phyloP scores from a whole-genome alignment of 371 early-diverging fungal species.

The Mucor plumbeus region DNA sequence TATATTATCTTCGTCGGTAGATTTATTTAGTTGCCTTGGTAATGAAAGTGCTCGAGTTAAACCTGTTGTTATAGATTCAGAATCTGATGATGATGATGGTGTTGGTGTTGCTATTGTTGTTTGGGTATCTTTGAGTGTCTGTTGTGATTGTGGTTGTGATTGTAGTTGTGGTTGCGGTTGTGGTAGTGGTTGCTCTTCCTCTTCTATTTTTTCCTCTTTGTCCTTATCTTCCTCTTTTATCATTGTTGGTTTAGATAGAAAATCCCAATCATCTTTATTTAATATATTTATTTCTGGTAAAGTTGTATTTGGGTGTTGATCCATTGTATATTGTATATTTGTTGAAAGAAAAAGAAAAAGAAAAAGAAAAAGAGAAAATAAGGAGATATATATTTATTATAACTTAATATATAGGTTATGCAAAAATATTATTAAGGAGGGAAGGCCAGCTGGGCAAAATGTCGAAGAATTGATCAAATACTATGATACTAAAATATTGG shows the following conservation, averaged over 20 bases:
- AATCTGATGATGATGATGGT: constrained; percentile 11
- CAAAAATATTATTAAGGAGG: constrained; percentile 1
- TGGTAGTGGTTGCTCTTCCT: background rate
- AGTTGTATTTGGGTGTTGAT: background rate
- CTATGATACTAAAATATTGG: too few relatives aligned
- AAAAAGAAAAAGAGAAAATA: constrained; percentile 7
- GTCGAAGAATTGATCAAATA: background rate
- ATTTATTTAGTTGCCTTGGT: constrained; percentile 26
- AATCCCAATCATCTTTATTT: constrained; percentile 17
- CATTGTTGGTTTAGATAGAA: constrained; percentile 2
- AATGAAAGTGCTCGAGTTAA: constrained; percentile 37
- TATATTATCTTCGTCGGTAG: constrained; percentile 11
- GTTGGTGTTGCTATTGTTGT: background rate
- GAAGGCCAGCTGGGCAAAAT: background rate
- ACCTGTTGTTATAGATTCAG: constrained; percentile 24
- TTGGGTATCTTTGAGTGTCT: constrained; percentile 3
- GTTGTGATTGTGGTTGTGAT: background rate
- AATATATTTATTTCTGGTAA: constrained; percentile 23
- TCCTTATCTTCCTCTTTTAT: background rate
- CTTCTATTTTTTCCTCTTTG: too few relatives aligned
- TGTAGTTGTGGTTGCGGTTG: background rate
- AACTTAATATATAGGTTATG: constrained; percentile 2
- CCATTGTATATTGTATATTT: background rate
- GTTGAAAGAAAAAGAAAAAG: background rate
- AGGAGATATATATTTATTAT: background rate